Evolutionary conservation across 1,284 basidiomycete genomes (phyloP), one percentile per base, ranked within the genome.

Genomic region (Cutaneotrichosporon sp.): DNA sequence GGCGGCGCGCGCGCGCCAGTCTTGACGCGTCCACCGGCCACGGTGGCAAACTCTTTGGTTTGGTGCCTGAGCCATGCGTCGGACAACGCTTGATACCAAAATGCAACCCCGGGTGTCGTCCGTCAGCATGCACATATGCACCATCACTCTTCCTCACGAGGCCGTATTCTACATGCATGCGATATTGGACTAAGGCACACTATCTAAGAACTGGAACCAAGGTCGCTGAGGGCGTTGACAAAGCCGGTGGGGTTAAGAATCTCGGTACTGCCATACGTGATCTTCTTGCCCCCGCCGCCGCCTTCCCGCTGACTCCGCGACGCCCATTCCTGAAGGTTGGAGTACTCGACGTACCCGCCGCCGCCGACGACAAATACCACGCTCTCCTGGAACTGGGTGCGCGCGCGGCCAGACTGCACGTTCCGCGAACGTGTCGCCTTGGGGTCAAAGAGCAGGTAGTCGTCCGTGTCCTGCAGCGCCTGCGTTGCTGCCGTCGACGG

Each of bases 331-430:
- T 87, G 84, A 61, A 99, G 75, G 72, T 98, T 98, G 8, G 91
- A 90, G 66, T 94, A 97, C 76, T 99, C 96, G 49, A 98, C 91
- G 68, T 98, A 96, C 18, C 91, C 87, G 1, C 92, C 96, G 4
- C 96, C 96, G 4, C 96, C 96, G 1, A 98, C 93, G 14, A 98
- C 80, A 65, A 99, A 99, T 2, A 98, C 88, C 62, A 92, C 83
- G 15, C 87, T 86, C 61, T 98, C 93, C 15, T 80, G 78, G 73
- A 92, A 96, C n/a, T 83, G 79, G 46, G 77, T 75, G 18, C 78
- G 62, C 0, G 68, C 62, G 74, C 75, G 49, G 66, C 73, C 59
- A n/a, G 55, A 72, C 78, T 58, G 56, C 76, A 80, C 48, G 79
- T 69, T 34, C 78, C 84, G 33, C 73, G 73, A 67, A 80, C 81